These are phyloP conservation scores for Yarrowia divulgata DNA, from an alignment of 805 yeast genomes.

Conservation along the genomic window DNA sequence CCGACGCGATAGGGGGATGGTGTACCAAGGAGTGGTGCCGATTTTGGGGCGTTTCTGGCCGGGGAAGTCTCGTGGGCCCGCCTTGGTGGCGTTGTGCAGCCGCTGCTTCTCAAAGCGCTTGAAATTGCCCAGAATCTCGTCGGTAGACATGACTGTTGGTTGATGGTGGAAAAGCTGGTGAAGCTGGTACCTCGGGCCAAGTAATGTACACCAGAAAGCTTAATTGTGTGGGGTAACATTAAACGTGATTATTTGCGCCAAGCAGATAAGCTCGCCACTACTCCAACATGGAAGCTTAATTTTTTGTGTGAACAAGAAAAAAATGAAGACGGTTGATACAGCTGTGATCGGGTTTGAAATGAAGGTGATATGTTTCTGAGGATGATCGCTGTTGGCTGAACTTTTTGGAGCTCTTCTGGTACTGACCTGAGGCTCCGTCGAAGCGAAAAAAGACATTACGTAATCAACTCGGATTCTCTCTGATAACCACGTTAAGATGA, in stretches of 20 bases:
- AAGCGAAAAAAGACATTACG: too few species aligned
- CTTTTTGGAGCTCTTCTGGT: too few species aligned
- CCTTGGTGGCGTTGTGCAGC: slow-evolving; percentile 5
- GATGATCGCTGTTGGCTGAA: too few species aligned
- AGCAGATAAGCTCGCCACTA: slow-evolving; percentile 1
- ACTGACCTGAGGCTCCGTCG: too few species aligned
- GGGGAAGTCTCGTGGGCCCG: slow-evolving; percentile 11
- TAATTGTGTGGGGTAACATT: slow-evolving; percentile 32
- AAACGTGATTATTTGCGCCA: slow-evolving; percentile 10
- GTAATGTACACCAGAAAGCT: not conserved
- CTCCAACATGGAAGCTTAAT: not conserved
- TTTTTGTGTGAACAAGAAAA: too few species aligned
- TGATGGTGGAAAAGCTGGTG: not conserved
- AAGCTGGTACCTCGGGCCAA: slow-evolving; percentile 1
- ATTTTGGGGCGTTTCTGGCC: slow-evolving; percentile 31
- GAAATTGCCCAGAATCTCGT: slow-evolving; percentile 14
- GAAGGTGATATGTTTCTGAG: too few species aligned
- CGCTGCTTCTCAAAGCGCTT: slow-evolving; percentile 31
- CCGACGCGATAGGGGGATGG: slow-evolving; percentile 18
- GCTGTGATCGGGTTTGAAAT: too few species aligned
- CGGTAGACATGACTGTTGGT: slow-evolving; percentile 22
- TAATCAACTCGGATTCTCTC: too few species aligned
- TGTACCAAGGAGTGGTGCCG: slow-evolving; percentile 17
- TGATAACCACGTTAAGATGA: too few species aligned
- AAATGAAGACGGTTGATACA: too few species aligned